Evolutionary conservation across 75 land plant species (phyloP), one percentile per base, ranked within the genome.

Genomic region (Isoetes taiwanensis): DNA sequence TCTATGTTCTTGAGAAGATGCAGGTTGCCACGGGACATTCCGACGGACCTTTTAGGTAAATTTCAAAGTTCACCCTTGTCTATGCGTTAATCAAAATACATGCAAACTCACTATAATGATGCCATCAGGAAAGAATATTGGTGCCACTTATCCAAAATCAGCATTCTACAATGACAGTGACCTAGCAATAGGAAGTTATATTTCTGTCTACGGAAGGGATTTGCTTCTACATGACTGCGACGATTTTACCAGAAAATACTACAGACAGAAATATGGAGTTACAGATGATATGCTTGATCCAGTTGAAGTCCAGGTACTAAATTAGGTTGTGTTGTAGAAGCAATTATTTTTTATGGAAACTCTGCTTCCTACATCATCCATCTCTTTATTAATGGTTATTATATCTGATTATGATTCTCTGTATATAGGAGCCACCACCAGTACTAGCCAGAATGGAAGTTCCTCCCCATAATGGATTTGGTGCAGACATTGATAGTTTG

Each of bases 201-300:
- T 70, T 2, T 38, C 56, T 14, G 54, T 70, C 19, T 70, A 57
- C 29, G 59, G 61, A 23, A 66, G 72, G 4, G 72, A 70, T 37
- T 50, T 70, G 72, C 62, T 70, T 0, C 20, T 70, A 10, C 72
- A 70, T 23, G 72, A 70, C 25, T 58, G 59, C 3, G 72, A 70
- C 30, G 72, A 70, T 33, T 70, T 70, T 32, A 70, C 72, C 0
- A 42, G 67, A 30, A 63, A 63, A 32, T 70, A 64, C 46, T 70
- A 70, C 55, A 67, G 50, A 25, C 34, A 28, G 11, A 70, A 64
- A 50, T 70, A 63, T 31, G 61, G 61, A 5, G 35, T 54, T 28
- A 31, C 61, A 4, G 72, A 64, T 29, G 72, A 70, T 35, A 62
- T 70, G 72, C 62, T 70, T 9, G 67, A 57, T 28, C 41, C 52